Base-by-base conservation (phyloP, 306 rosid species). In the Acacia acuminata region DNA sequence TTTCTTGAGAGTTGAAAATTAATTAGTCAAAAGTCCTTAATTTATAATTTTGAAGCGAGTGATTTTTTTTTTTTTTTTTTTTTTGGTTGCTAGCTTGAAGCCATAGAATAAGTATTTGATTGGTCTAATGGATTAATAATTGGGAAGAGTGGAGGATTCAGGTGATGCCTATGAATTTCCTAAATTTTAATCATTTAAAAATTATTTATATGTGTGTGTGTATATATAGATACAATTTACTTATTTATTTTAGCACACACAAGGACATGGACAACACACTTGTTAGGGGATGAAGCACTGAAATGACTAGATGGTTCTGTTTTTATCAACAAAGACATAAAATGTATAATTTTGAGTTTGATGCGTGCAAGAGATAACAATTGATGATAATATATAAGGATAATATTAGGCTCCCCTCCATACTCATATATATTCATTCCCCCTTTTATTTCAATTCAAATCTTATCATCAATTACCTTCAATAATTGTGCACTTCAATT, bases 351-450 rank as follows among this genome's bases (percentile, higher is more conserved):
- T 43, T 34, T 25, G 43, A 71, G 45, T 77, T 78, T 71, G 83
- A 78, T 72, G 83, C 79, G 86, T 83, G 80, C 34, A 83, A 83
- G 83, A 5, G 63, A 64, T 51, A 13, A 17, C 80, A 78, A 78
- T 17, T 20, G 75, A 15, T 51, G 42, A 45, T 60, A 30, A 45
- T 32, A 32, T 24, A 67, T 30, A 60, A 66, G 9, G 43, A 82
- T 58, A 58, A 24, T 22, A 51, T 76, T 82, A 67, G 77, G 77
- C 60, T 73, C 10, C 30, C 68, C n/a, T 44, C 77, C 85, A 76
- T 32, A 42, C 61, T 32, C 9, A 44, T 24, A 22, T 24, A 22
- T 58, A 58, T 42, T 67, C 56, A 44, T 38, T 14, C 53, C 45
- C 19, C 48, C 67, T 71, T 71, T 55, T 19, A 5, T 38, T 55